These are phyloP conservation scores for Syzygium grande DNA, from an alignment of 345 rosid species.

Conservation along the genomic window DNA sequence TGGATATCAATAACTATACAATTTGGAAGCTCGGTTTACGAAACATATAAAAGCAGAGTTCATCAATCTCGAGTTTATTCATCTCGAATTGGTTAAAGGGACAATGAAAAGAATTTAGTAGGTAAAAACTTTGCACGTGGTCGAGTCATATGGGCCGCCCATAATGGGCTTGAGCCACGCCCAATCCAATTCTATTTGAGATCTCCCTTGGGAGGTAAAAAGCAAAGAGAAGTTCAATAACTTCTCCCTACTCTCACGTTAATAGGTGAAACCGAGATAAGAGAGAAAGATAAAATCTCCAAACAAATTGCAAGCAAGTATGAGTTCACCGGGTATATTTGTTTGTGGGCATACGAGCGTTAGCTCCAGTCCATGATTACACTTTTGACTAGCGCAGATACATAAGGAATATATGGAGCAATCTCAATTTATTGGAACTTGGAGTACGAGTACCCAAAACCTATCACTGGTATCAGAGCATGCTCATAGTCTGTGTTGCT, in stretches of 20 bases:
- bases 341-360: not conserved
- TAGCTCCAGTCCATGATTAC: too few species aligned
- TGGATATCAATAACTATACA: too few species aligned
- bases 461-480: not conserved
- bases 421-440: not conserved
- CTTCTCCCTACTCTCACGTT: too few species aligned
- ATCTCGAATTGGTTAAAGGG: too few species aligned
- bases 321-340: not conserved
- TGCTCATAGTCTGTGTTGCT: not conserved
- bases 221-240: not conserved
- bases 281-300: not conserved
- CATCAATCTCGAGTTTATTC: too few species aligned
- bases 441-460: not conserved
- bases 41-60: too few species aligned
- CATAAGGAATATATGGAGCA: not conserved
- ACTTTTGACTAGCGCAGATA: not conserved
- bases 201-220: not conserved
- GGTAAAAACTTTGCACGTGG: not conserved
- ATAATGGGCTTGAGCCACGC: not conserved
- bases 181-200: not conserved
- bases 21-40: not conserved
- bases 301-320: not conserved
- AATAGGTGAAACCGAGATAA: too few species aligned
- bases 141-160: not conserved
- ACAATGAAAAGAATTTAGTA: too few species aligned